phyloP scores from a whole-genome alignment of 139 green algal genomes.

The Pleodorina starrii region DNA sequence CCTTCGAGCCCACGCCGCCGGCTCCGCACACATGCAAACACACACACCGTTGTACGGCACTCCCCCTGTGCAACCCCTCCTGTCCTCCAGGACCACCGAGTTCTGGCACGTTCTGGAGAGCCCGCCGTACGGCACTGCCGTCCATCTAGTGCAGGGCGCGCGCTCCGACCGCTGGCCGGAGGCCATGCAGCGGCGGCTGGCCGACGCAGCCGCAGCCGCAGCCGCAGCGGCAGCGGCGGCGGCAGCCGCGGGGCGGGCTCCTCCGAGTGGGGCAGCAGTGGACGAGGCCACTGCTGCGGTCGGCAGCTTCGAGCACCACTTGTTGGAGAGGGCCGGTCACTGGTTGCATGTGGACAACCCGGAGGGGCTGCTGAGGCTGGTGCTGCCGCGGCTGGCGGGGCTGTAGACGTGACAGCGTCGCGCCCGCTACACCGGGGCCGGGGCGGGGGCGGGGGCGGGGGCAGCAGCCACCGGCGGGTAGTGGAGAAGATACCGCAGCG shows the following conservation, averaged over 20 bases:
- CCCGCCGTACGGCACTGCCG: slow-evolving; percentile 61
- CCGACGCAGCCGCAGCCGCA: neutral
- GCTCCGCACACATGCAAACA: too few relatives aligned
- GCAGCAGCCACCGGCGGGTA: too few relatives aligned
- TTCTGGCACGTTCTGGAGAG: slow-evolving; percentile 66
- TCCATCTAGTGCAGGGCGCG: slow-evolving; percentile 79
- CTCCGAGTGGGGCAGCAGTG: too few relatives aligned
- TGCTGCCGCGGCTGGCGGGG: slow-evolving; percentile 19
- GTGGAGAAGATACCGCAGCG: too few relatives aligned
- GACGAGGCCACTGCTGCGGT: neutral
- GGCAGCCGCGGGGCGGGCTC: neutral
- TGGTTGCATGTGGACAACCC: slow-evolving; percentile 90
- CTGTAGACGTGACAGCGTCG: too few relatives aligned
- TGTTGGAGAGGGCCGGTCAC: slow-evolving; percentile 79
- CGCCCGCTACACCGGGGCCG: too few relatives aligned
- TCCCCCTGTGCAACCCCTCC: too few relatives aligned
- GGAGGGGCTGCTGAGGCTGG: slow-evolving; percentile 58
- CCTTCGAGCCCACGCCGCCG: too few relatives aligned
- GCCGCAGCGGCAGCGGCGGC: neutral
- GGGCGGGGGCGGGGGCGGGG: too few relatives aligned
- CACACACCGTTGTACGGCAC: too few relatives aligned
- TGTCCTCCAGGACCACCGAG: slow-evolving; percentile 56
- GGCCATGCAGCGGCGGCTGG: slow-evolving; percentile 21
- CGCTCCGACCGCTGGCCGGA: slow-evolving; percentile 73
- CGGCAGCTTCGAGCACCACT: slow-evolving; percentile 52